Percentiles rank a stretch among this genome's conserved stretches.
Conservation (phyloP, 345 rosid species). For the Arabis alpina region DNA sequence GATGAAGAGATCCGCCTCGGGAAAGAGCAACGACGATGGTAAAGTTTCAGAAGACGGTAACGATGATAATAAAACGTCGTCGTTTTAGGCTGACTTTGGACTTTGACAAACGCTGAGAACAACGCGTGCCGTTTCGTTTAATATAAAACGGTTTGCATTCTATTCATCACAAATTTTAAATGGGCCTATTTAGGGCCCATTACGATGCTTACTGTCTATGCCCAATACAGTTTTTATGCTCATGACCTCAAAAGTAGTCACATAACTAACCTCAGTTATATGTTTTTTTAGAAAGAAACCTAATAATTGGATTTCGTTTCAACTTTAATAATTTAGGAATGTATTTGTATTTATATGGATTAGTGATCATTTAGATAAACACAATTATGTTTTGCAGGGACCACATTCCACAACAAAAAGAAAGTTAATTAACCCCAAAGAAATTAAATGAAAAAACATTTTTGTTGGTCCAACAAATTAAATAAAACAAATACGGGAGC, state of each 20-base stretch:
- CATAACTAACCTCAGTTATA: neutral
- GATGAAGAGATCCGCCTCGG: constrained; percentile 41
- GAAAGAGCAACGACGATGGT: constrained; percentile 32
- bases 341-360: constrained; percentile 12
- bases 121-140: constrained; percentile 40
- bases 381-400: constrained; percentile 37
- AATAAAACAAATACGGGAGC: constrained; percentile 9
- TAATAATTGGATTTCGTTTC: neutral
- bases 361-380: constrained; percentile 31
- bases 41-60: constrained; percentile 11
- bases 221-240: neutral
- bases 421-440: constrained; percentile 1
- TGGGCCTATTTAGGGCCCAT: constrained; percentile 24
- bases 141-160: constrained; percentile 26
- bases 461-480: constrained; percentile 19
- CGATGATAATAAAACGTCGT: constrained; percentile 5
- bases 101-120: constrained; percentile 9
- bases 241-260: neutral
- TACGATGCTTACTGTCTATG: neutral
- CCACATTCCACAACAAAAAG: constrained; percentile 35
- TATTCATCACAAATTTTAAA: neutral
- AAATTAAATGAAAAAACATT: constrained; percentile 25
- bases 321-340: constrained; percentile 1
- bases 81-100: constrained; percentile 1
- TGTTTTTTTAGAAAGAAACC: too few relatives aligned